phyloP scores from a whole-genome alignment of 2,329 filamentous ascomycete species.

The Penicillium sp. region DNA sequence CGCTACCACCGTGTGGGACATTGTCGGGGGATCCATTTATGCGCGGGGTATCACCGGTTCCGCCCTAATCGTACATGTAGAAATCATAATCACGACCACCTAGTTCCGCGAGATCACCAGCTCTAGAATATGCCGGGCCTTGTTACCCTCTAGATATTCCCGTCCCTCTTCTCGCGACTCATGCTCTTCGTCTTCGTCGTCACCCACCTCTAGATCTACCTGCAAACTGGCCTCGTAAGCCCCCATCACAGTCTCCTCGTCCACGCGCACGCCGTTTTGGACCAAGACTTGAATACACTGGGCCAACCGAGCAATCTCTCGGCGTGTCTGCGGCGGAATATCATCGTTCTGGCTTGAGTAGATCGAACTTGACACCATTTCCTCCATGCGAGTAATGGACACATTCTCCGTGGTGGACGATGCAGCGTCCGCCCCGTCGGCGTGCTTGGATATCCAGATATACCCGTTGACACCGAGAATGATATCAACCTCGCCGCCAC shows the following conservation, averaged over 20 bases:
- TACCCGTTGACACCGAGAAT: slow-evolving; percentile 94
- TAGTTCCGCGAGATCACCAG: slow-evolving; percentile 22
- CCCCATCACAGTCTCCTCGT: slow-evolving; percentile 80
- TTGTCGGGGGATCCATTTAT: neutral
- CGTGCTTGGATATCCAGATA: slow-evolving; percentile 88
- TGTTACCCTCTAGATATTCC: slow-evolving; percentile 44
- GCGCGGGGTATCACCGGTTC: slow-evolving; percentile 4
- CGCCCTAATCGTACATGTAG: slow-evolving; percentile 1
- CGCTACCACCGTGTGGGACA: no score
- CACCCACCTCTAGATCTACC: slow-evolving; percentile 49
- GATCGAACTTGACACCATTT: slow-evolving; percentile 76
- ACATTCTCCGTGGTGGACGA: slow-evolving; percentile 52
- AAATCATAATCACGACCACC: neutral
- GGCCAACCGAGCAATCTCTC: slow-evolving; percentile 80
- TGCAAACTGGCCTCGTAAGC: slow-evolving; percentile 82
- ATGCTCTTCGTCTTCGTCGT: slow-evolving; percentile 38
- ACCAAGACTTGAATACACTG: slow-evolving; percentile 80
- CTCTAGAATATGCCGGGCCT: slow-evolving; percentile 39
- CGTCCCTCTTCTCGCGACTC: slow-evolving; percentile 38
- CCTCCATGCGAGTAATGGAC: slow-evolving; percentile 80
- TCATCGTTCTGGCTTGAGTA: slow-evolving; percentile 95
- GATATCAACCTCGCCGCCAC: slow-evolving; percentile 67
- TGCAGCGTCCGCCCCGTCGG: slow-evolving; percentile 51
- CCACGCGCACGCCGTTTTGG: slow-evolving; percentile 76
- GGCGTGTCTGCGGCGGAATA: slow-evolving; percentile 71